Conservation (phyloP, 2,329 filamentous ascomycete species). For the Rhexocercosporidium sp. region DNA sequence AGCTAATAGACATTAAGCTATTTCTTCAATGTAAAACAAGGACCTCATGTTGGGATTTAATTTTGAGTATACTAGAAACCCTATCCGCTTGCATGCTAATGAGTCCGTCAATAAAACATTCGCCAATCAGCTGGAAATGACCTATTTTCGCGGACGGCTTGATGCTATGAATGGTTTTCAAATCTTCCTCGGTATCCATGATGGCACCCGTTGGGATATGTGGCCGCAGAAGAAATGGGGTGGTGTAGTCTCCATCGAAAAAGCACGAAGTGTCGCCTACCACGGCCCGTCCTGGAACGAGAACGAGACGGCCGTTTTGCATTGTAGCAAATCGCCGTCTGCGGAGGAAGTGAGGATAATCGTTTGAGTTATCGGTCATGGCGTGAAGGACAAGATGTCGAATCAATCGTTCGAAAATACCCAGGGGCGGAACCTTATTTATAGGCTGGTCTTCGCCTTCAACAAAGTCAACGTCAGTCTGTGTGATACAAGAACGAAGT, state of each 20-base stretch:
- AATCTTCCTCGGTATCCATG: too few species aligned
- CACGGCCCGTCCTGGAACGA: neutral
- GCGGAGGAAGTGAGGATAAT: neutral
- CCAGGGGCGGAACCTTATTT: too few species aligned
- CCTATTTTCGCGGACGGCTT: neutral
- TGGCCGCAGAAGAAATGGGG: neutral
- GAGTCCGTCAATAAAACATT: neutral
- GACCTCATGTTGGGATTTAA: neutral
- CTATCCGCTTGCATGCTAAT: too few species aligned
- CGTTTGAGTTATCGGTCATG: neutral
- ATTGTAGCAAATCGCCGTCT: neutral
- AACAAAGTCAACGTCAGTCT: too few species aligned
- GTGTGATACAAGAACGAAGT: too few species aligned
- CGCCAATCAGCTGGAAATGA: neutral
- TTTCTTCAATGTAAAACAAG: neutral
- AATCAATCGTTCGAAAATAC: too few species aligned
- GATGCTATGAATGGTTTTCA: too few species aligned
- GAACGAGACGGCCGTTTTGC: neutral
- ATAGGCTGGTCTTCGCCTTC: too few species aligned
- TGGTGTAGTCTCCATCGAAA: neutral
- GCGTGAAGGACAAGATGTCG: neutral
- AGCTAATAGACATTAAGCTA: too few species aligned
- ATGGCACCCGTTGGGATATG: too few species aligned
- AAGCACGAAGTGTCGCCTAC: neutral
- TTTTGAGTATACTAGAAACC: neutral